Conservation (phyloP, 225 moss, liverwort and hornwort genomes). For the Antitrichia curtipendula region DNA sequence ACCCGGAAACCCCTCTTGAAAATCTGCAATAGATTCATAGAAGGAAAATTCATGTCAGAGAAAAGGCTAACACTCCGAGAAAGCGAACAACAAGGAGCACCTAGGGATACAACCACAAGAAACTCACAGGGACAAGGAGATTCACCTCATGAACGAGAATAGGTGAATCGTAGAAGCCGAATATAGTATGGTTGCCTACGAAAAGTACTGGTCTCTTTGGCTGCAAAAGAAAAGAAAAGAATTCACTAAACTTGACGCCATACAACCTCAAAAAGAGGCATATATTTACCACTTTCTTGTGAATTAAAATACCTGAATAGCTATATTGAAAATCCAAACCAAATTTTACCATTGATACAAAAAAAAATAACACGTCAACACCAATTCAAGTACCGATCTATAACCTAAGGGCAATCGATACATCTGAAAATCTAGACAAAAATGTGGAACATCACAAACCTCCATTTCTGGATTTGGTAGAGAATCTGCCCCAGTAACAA, state of each 20-base stretch:
- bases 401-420: not conserved
- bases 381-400: not conserved
- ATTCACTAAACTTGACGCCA: not conserved
- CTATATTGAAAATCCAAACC: not conserved
- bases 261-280: not conserved
- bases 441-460: conserved; percentile 23
- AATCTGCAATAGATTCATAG: conserved; percentile 30
- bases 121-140: not conserved
- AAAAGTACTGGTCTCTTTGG: conserved; percentile 77
- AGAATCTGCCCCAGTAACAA: conserved; percentile 56
- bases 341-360: not conserved
- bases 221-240: conserved; percentile 16
- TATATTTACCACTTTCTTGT: not conserved
- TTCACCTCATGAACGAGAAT: conserved; percentile 76
- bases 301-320: not conserved
- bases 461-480: conserved; percentile 53
- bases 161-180: conserved; percentile 87
- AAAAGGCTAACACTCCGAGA: not conserved
- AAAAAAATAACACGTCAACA: not conserved
- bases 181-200: conserved; percentile 89
- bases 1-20: conserved; percentile 68
- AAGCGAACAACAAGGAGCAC: not conserved
- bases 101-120: not conserved
- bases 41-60: not conserved
- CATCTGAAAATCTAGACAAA: not conserved